phyloP scores from a whole-genome alignment of 2,329 filamentous ascomycete genomes.

The Aspergillus pseudotamarii region DNA sequence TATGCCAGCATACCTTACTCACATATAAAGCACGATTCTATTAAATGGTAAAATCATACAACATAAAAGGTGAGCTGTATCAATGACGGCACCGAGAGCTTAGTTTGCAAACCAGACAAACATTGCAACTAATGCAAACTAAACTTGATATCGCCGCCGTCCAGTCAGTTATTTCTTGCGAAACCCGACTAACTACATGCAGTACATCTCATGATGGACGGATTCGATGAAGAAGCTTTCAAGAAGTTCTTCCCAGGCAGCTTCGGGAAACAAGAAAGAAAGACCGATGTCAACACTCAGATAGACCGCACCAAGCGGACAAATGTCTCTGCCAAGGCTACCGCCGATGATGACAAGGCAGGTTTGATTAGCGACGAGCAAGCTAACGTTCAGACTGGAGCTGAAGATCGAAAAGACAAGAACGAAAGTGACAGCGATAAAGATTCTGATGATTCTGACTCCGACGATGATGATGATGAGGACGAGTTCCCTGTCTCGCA shows the following conservation, averaged over 20 bases:
- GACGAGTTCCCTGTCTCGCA: slow-evolving; percentile 90
- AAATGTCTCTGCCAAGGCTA: slow-evolving; percentile 41
- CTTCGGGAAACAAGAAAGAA: slow-evolving; percentile 80
- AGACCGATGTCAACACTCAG: slow-evolving; percentile 75
- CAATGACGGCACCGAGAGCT: neutral
- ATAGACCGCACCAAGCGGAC: slow-evolving; percentile 75
- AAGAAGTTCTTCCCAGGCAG: slow-evolving; percentile 72
- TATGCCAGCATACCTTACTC: slow-evolving; percentile 27
- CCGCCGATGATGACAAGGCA: slow-evolving; percentile 28
- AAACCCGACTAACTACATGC: neutral
- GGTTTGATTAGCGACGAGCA: slow-evolving; percentile 22
- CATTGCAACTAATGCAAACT: slow-evolving; percentile 27
- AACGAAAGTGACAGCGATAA: slow-evolving; percentile 44
- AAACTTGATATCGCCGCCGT: slow-evolving; percentile 21
- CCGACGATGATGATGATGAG: slow-evolving; percentile 62
- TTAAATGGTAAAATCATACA: neutral
- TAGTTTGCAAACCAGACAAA: slow-evolving; percentile 15
- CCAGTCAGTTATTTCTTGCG: neutral
- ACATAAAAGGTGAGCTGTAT: neutral
- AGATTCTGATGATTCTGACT: slow-evolving; percentile 70
- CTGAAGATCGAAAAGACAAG: slow-evolving; percentile 42
- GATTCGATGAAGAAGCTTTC: slow-evolving; percentile 50
- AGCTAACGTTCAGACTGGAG: slow-evolving; percentile 25
- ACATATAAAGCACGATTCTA: neutral
- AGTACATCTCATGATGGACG: slow-evolving; percentile 37